Conservation (phyloP, 2,329 filamentous ascomycete genomes). For the Pseudocercospora ulei region DNA sequence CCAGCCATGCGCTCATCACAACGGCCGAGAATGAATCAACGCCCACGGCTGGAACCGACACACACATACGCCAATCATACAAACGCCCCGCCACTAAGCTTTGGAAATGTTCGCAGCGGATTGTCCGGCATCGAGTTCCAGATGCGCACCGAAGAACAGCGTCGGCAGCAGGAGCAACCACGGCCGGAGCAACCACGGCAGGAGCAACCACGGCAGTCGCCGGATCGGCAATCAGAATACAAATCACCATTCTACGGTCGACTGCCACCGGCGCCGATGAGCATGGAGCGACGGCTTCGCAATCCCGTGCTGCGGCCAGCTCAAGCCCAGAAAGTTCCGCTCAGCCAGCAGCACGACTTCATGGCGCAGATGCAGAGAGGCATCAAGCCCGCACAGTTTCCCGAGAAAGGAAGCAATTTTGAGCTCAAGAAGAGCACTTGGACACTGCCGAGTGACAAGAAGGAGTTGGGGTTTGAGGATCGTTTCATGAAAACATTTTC, state of each 20-base stretch:
- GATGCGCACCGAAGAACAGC: constrained; percentile 20
- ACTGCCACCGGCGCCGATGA: constrained; percentile 58
- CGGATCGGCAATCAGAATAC: neutral
- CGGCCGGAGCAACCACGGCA: constrained; percentile 28
- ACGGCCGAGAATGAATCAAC: constrained; percentile 12
- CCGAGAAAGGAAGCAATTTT: constrained; percentile 20
- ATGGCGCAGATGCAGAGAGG: constrained; percentile 38
- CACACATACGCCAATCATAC: constrained; percentile 14
- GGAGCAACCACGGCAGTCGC: constrained; percentile 29
- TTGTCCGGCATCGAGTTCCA: constrained; percentile 26
- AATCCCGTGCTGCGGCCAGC: constrained; percentile 42
- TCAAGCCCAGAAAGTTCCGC: constrained; percentile 34
- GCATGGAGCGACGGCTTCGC: constrained; percentile 53
- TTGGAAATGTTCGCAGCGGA: constrained; percentile 19
- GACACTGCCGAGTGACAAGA: constrained; percentile 19
- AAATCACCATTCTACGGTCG: constrained; percentile 57
- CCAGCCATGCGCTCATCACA: constrained; percentile 21
- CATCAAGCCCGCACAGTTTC: constrained; percentile 22
- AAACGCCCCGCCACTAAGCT: constrained; percentile 17
- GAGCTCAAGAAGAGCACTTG: constrained; percentile 21
- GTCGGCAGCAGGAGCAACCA: constrained; percentile 15
- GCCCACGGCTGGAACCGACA: constrained; percentile 20
- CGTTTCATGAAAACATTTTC: constrained; percentile 19
- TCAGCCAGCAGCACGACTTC: constrained; percentile 44
- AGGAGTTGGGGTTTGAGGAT: constrained; percentile 23